phyloP scores from a whole-genome alignment of 2,329 filamentous ascomycete species.

The Sporothrix humicola region DNA sequence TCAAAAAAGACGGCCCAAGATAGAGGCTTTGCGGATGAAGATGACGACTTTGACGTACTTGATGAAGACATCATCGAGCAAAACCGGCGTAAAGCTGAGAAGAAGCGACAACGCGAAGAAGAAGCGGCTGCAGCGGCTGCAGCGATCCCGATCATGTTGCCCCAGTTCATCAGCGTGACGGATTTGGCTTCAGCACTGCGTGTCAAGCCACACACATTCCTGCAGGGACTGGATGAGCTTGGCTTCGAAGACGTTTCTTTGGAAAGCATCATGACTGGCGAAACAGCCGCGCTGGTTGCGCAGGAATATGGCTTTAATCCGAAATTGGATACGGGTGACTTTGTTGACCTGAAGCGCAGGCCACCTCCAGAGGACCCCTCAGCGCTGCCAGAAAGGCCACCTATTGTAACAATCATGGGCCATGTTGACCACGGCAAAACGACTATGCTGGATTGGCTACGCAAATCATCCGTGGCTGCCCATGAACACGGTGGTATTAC shows the following conservation, averaged over 20 bases:
- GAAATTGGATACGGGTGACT: conserved; percentile 69
- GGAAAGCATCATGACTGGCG: conserved; percentile 86
- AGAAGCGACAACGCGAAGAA: conserved; percentile 48
- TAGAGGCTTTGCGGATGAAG: conserved; percentile 44
- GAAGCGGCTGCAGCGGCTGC: conserved; percentile 48
- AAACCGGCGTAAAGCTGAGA: conserved; percentile 52
- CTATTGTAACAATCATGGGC: conserved; percentile 98
- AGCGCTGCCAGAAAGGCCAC: conserved; percentile 74
- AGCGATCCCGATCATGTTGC: conserved; percentile 71
- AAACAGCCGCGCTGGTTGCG: conserved; percentile 87
- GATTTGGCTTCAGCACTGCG: conserved; percentile 78
- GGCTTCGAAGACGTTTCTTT: conserved; percentile 86
- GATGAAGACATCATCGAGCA: conserved; percentile 48
- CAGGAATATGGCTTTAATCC: conserved; percentile 93
- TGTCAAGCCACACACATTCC: conserved; percentile 72
- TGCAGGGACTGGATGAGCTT: conserved; percentile 77
- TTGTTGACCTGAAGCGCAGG: conserved; percentile 72
- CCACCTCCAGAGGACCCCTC: conserved; percentile 72
- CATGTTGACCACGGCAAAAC: conserved; percentile 99
- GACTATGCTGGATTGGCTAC: conserved; percentile 89
- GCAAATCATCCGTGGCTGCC: conserved; percentile 89
- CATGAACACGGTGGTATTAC: conserved; percentile 96
- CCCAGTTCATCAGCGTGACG: conserved; percentile 88
- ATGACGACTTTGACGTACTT: conserved; percentile 51
- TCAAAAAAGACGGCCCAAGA: conserved; percentile 7